Conservation (phyloP, 2,329 filamentous ascomycete species). For the Graphilbum fragrans region DNA sequence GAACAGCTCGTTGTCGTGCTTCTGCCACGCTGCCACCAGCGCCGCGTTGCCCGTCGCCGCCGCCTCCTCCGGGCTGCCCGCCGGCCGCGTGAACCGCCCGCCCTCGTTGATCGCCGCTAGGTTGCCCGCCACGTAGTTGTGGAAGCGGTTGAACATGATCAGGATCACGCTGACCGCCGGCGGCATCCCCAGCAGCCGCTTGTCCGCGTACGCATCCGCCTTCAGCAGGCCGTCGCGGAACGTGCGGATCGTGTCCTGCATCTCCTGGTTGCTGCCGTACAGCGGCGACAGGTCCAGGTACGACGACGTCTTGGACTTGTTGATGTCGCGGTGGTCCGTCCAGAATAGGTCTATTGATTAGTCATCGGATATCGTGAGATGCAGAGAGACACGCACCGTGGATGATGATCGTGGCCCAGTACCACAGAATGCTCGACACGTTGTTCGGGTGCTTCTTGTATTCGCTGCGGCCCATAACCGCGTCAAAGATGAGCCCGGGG, state of each 20-base stretch:
- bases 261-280: conserved; percentile 56
- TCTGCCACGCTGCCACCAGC: conserved; percentile 42
- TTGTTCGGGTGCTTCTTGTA: conserved; percentile 56
- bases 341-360: conserved; percentile 53
- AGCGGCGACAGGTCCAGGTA: conserved; percentile 62
- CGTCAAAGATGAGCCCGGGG: conserved; percentile 49
- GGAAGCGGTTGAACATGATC: conserved; percentile 74
- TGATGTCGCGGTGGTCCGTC: conserved; percentile 49
- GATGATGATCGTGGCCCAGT: conserved; percentile 62
- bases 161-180: conserved; percentile 60
- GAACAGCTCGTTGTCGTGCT: conserved; percentile 67
- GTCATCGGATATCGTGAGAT: neutral
- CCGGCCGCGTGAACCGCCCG: conserved; percentile 60
- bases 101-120: conserved; percentile 79
- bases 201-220: conserved; percentile 60
- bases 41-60: conserved; percentile 26
- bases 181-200: conserved; percentile 57
- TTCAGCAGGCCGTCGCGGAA: conserved; percentile 62
- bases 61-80: conserved; percentile 23
- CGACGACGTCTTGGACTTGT: conserved; percentile 53
- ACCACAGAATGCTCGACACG: conserved; percentile 59
- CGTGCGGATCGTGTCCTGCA: conserved; percentile 55
- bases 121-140: conserved; percentile 74
- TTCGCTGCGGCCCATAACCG: conserved; percentile 41
- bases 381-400: conserved; percentile 35